Evolutionary conservation across 1,284 basidiomycete species (phyloP).

Genomic region (Golubevia sp.): DNA sequence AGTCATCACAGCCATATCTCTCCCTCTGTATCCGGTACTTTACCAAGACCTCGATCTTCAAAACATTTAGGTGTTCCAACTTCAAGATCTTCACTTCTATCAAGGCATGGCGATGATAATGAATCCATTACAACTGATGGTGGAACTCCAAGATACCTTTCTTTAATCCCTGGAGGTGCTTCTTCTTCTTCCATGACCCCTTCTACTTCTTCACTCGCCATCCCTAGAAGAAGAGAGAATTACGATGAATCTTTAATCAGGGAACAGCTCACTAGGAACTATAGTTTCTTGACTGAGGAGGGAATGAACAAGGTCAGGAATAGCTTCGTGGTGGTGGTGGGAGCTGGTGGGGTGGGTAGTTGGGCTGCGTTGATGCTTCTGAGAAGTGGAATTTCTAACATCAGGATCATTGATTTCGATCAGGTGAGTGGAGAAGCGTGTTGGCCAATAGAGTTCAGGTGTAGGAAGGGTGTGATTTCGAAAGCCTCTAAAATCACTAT

Average conservation of each 20-base stretch:
- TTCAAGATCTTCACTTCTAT: neutral
- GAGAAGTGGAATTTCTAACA: slow-evolving; percentile 44
- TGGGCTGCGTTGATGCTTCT: slow-evolving; percentile 87
- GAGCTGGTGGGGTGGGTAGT: slow-evolving; percentile 94
- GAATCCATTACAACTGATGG: slow-evolving; percentile 19
- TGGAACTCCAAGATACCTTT: slow-evolving; percentile 38
- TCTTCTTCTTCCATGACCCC: slow-evolving; percentile 1
- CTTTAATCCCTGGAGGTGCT: slow-evolving; percentile 10
- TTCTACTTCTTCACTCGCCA: neutral
- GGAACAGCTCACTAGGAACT: slow-evolving; percentile 84
- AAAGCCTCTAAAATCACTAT: no score
- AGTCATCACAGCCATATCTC: neutral
- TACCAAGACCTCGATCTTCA: neutral
- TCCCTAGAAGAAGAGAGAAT: slow-evolving; percentile 2
- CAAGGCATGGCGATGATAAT: neutral
- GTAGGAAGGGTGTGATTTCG: slow-evolving; percentile 66
- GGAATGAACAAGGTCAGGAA: slow-evolving; percentile 79
- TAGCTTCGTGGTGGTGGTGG: slow-evolving; percentile 82
- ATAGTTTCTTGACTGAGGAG: slow-evolving; percentile 90
- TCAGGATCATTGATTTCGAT: slow-evolving; percentile 59
- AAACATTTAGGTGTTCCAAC: neutral
- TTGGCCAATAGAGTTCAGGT: no score
- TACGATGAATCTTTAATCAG: slow-evolving; percentile 61
- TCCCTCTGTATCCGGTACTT: no score
- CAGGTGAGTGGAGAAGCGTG: slow-evolving; percentile 44